Base-by-base conservation (phyloP, 2,329 filamentous ascomycete genomes). In the Acephala macrosclerotiorum region DNA sequence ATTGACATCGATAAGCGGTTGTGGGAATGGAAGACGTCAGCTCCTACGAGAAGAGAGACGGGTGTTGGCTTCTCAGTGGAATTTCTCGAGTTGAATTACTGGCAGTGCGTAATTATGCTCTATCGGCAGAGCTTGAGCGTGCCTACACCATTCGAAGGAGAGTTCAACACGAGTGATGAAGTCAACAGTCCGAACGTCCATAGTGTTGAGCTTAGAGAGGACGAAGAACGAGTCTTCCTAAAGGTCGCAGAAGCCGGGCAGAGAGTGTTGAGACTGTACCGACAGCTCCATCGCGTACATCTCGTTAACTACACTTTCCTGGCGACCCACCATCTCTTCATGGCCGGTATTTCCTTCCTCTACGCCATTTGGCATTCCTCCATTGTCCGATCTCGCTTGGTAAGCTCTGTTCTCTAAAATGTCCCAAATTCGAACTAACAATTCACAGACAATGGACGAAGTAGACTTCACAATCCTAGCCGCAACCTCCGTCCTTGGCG, bases 281-380 rank as follows among this genome's bases (percentile, higher is more conserved):
- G 95, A 60, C 93, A 97, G 75, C 82, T 98, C 66, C 95, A 98
- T 78, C 85, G 94, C 11, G 88, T 93, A 64, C 91, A 93, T 60
- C 85, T 97, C 47, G 95, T 98, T 62, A 98, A 97, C 79, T 97
- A 97, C 77, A 98, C 95, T 0, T 98, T 96, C 78, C 82, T 98
- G 61, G 94, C 96, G 1, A 97, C 96, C 0, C 95, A 98, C 77
- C 94, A 98, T 79, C 84, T 98, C 7, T 98, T 98, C 80, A 97
- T 97, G 92, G 95, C 95, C 33, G 95, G 94, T 80, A 90, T 98
- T 66, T 97, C 95, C 26, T 98, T 97, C 78, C 84, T 98, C 1
- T 98, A 97, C 78, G 94, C 96, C 22, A 96, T 98, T 65, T 98
- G 95, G 95, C 95, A 98, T 79, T 97, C 95, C 12, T 89, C 93